These are phyloP conservation scores for Cyanidiococcus yangmingshanensis DNA, from an alignment of 23 red algal species.

Conservation along the genomic window DNA sequence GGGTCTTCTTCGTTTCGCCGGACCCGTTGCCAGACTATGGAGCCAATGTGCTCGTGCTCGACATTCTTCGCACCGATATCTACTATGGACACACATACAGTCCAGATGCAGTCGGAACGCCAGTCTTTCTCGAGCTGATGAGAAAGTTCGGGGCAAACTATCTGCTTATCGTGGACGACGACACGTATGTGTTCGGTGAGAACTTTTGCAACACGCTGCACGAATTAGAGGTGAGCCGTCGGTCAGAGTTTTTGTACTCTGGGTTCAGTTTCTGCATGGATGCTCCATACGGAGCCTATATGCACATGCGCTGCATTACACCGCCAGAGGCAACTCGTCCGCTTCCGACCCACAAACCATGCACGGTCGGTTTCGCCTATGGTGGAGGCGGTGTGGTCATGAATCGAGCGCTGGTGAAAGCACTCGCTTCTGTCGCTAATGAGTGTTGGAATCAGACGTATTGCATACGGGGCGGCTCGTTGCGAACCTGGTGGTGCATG, in stretches of 20 bases:
- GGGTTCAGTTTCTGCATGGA: slow-evolving; percentile 20
- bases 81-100: slow-evolving; percentile 18
- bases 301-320: slow-evolving; percentile 1
- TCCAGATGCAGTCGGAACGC: slow-evolving; percentile 9
- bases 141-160: background rate
- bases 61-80: background rate
- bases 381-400: slow-evolving; percentile 15
- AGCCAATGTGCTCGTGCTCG: background rate
- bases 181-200: slow-evolving; percentile 11
- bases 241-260: background rate
- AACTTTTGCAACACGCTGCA: slow-evolving; percentile 14
- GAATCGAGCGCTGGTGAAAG: background rate
- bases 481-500: slow-evolving; percentile 21
- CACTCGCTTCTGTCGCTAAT: slow-evolving; percentile 1
- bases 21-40: background rate
- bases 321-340: background rate
- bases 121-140: slow-evolving; percentile 10
- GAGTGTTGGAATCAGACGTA: slow-evolving; percentile 15
- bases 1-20: slow-evolving; percentile 7
- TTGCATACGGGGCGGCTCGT: slow-evolving; percentile 14
- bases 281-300: background rate
- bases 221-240: background rate
- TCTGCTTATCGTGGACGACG: slow-evolving; percentile 9
- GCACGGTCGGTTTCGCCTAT: slow-evolving; percentile 16
- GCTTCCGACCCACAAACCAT: background rate